Percentiles rank a stretch among this genome's conserved stretches.
Evolutionary conservation across 2,329 filamentous ascomycete species (phyloP).

Genomic region (Arthrinium phaeospermum): DNA sequence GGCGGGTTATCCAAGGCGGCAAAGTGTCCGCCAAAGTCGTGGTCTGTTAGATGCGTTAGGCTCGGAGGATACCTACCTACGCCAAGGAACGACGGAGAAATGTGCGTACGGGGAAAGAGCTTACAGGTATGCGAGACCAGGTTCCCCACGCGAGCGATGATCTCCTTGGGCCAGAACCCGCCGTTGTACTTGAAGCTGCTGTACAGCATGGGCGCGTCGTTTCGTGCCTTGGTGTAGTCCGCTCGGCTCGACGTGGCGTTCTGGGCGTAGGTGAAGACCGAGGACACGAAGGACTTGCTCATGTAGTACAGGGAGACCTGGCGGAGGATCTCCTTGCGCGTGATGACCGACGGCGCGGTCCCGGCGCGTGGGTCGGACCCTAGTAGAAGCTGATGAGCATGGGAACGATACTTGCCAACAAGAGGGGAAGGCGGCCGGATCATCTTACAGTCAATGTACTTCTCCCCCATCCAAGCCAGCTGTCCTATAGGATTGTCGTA

Average conservation of each 20-base stretch:
- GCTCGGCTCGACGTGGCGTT: conserved; percentile 44
- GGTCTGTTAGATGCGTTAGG: conserved; percentile 23
- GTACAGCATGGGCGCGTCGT: conserved; percentile 29
- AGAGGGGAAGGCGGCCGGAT: too few relatives aligned
- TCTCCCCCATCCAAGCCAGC: too few relatives aligned
- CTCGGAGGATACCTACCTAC: not conserved
- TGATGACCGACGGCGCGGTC: conserved; percentile 25
- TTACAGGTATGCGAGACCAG: conserved; percentile 26
- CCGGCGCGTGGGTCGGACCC: conserved; percentile 30
- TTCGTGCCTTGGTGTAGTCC: conserved; percentile 38
- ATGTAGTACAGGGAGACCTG: conserved; percentile 30
- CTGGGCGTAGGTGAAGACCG: conserved; percentile 45
- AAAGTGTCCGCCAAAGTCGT: conserved; percentile 31
- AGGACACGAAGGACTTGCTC: conserved; percentile 32
- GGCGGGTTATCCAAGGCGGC: conserved; percentile 29
- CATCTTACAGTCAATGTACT: too few relatives aligned
- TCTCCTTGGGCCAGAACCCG: conserved; percentile 26
- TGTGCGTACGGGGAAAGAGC: not conserved
- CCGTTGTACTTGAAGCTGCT: conserved; percentile 30
- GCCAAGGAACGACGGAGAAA: not conserved
- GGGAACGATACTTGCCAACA: not conserved
- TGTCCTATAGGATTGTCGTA: too few relatives aligned
- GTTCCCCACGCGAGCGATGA: conserved; percentile 24
- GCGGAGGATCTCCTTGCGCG: conserved; percentile 26
- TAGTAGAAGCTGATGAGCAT: not conserved